Base-by-base conservation (phyloP, 1,139 yeast genomes). In the Taiozyma sp. region DNA sequence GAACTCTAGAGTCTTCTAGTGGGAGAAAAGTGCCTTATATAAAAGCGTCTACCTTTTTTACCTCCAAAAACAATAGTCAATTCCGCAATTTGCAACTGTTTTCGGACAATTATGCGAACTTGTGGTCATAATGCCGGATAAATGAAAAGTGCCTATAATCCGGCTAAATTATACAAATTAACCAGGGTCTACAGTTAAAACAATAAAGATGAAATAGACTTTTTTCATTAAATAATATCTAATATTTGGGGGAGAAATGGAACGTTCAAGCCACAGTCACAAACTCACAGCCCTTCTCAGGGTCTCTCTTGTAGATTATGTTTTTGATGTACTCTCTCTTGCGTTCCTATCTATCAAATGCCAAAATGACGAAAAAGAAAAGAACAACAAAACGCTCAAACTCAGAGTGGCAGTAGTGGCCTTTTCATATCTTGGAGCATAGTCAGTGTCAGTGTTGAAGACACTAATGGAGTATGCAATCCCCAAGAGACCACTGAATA, bases 291-390 rank as follows among this genome's bases (percentile, higher is more conserved):
- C 19, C n/a, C 14, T 38, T 4, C 19, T 38, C 24, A 9, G 41
- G 19, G 14, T 38, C n/a, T 8, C 19, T 4, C 14, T 38, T 22
- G 24, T 38, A 38, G 12, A 38, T 13, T 19, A 13, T 38, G 14
- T 9, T 19, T 24, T 40, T 48, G 29, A 51, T 46, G 32, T 55
- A 51, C 16, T 46, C 57, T 49, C 60, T 54, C 16, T 54, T 54
- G 41, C 59, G 54, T 34, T 46, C 51, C 46, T 59, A 58, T 40
- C 57, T 52, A 32, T 54, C 56, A 51, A 58, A 58, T 16, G 52
- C 50, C 9, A 56, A 45, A 13, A 57, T 58, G 8, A 56, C 36
- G 29, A 52, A 50, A 45, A 53, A 53, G 41, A 52, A 27, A 54
- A 45, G 47, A 55, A 53, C 34, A 51, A 40, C 0, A 44, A 10